Evolutionary conservation across 192 early-diverging fungal genomes (phyloP).

Genomic region (Cladochytrium replicatum): DNA sequence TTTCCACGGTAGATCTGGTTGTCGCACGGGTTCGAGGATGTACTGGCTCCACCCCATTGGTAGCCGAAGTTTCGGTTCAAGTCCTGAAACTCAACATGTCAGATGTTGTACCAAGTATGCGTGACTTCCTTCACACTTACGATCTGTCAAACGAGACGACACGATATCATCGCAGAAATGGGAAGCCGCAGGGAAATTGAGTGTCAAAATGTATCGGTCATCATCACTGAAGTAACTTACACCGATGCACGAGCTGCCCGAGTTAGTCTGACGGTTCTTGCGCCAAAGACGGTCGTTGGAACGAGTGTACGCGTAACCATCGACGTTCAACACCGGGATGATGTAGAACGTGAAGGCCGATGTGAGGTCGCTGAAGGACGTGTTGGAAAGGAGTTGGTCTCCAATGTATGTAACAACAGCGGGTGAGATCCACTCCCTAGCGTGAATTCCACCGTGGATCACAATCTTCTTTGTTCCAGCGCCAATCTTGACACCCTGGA

Average conservation of each 20-base stretch:
- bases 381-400: slow-evolving; percentile 14
- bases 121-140: too few relatives aligned
- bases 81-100: too few relatives aligned
- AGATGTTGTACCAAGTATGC: too few relatives aligned
- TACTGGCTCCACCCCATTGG: slow-evolving; percentile 40
- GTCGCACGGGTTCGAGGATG: slow-evolving; percentile 33
- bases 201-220: too few relatives aligned
- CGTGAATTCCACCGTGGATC: slow-evolving; percentile 28
- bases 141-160: too few relatives aligned
- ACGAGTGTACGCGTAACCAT: slow-evolving; percentile 35
- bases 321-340: slow-evolving; percentile 38
- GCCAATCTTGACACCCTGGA: slow-evolving; percentile 19
- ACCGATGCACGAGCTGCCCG: slow-evolving; percentile 25
- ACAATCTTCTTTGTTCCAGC: slow-evolving; percentile 1
- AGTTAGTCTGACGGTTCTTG: slow-evolving; percentile 24
- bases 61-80: slow-evolving; percentile 45
- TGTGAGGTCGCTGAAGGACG: neutral
- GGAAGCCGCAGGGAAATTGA: too few relatives aligned
- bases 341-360: slow-evolving; percentile 27
- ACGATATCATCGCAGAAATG: too few relatives aligned
- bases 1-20: slow-evolving; percentile 41
- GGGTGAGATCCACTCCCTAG: slow-evolving; percentile 38
- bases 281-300: slow-evolving; percentile 31
- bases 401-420: slow-evolving; percentile 29
- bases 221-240: too few relatives aligned